A percentile compares a stretch with the other conserved stretches of the same genome.
Evolutionary conservation across 768 basidiomycete genomes (phyloP).

Genomic region (Macrolepiota fuliginosa): DNA sequence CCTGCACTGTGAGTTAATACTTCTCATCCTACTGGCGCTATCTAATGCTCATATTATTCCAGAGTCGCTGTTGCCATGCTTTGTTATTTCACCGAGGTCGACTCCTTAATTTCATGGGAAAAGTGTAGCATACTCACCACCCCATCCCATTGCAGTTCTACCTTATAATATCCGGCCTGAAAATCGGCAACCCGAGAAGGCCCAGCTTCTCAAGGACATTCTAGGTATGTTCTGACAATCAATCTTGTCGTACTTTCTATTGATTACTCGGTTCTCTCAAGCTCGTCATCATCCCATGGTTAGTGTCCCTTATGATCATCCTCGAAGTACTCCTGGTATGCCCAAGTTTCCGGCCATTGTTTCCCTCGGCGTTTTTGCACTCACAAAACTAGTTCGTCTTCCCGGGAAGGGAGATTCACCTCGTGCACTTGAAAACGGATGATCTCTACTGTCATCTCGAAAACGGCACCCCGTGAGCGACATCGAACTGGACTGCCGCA

Average conservation of each 20-base stretch:
- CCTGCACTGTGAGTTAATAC: background rate
- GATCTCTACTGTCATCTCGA: conserved; percentile 12
- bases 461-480: background rate
- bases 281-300: conserved; percentile 6
- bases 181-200: background rate
- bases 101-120: background rate
- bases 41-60: background rate
- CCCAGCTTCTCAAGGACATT: background rate
- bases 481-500: background rate
- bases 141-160: background rate
- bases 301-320: conserved; percentile 4
- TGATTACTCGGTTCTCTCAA: background rate
- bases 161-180: background rate
- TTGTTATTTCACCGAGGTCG: conserved; percentile 1
- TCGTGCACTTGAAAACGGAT: background rate
- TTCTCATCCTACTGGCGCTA: background rate
- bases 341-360: background rate
- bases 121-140: background rate
- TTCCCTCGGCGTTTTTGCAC: background rate
- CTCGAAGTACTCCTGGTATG: conserved; percentile 7
- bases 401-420: background rate
- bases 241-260: background rate
- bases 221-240: background rate
- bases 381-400: background rate
- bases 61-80: background rate